These are phyloP conservation scores for Amanita rubescens DNA, from an alignment of 768 basidiomycete species.

Conservation along the genomic window DNA sequence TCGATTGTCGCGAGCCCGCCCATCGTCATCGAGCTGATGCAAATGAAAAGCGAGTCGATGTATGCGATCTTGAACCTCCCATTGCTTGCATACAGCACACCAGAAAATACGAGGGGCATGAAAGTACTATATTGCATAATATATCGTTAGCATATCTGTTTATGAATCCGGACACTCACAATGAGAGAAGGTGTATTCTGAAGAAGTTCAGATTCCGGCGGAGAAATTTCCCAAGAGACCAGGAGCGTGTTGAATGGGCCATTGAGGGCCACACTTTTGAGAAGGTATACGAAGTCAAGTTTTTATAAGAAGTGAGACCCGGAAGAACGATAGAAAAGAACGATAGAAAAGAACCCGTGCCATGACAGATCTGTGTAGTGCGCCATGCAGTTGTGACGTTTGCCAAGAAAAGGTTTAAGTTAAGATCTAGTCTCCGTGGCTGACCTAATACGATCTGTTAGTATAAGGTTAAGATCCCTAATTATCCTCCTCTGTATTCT, in stretches of 20 bases:
- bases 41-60: slow-evolving; percentile 73
- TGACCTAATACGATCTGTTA: too few relatives aligned
- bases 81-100: slow-evolving; percentile 79
- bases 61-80: slow-evolving; percentile 63
- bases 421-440: too few relatives aligned
- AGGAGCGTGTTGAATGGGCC: background rate
- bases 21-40: slow-evolving; percentile 70
- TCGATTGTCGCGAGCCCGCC: slow-evolving; percentile 71
- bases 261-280: background rate
- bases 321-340: too few relatives aligned
- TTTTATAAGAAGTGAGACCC: too few relatives aligned
- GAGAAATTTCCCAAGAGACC: slow-evolving; percentile 16
- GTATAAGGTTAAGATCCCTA: too few relatives aligned
- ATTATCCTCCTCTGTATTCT: too few relatives aligned
- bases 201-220: slow-evolving; percentile 58
- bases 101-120: slow-evolving; percentile 72
- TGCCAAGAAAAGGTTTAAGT: too few relatives aligned
- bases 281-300: background rate
- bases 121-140: slow-evolving; percentile 52
- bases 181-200: slow-evolving; percentile 52
- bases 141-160: background rate
- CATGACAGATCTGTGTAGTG: too few relatives aligned
- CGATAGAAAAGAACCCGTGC: too few relatives aligned
- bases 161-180: slow-evolving; percentile 30
- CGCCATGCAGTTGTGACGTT: too few relatives aligned